phyloP scores from a whole-genome alignment of 192 early-diverging fungal genomes.

The Coemansia biformis region DNA sequence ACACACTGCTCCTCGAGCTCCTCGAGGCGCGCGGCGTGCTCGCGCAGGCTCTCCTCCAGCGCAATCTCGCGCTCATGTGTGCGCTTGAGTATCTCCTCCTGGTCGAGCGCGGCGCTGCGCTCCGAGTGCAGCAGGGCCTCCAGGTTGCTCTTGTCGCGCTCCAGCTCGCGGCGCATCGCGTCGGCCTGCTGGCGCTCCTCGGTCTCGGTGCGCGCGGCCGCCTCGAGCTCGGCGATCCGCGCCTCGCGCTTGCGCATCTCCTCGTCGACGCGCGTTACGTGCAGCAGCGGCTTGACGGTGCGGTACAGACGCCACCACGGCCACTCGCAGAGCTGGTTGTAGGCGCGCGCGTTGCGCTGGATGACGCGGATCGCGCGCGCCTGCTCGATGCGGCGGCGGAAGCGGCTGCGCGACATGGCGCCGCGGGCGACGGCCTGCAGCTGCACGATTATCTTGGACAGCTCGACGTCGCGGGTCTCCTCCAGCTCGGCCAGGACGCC shows the following conservation, averaged over 20 bases:
- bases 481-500: conserved; percentile 93
- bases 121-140: conserved; percentile 70
- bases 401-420: conserved; percentile 67
- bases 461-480: conserved; percentile 78
- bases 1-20: conserved; percentile 62
- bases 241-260: conserved; percentile 72
- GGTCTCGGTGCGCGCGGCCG: conserved; percentile 55
- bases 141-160: conserved; percentile 62
- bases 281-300: conserved; percentile 84
- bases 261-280: conserved; percentile 74
- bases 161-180: conserved; percentile 54
- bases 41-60: conserved; percentile 59
- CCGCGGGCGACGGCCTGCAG: conserved; percentile 88
- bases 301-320: conserved; percentile 94
- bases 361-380: conserved; percentile 87
- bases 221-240: conserved; percentile 65
- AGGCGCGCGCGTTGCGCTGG: conserved; percentile 88
- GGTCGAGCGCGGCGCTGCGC: conserved; percentile 68
- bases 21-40: conserved; percentile 59
- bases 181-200: conserved; percentile 60
- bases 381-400: conserved; percentile 65
- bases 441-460: conserved; percentile 74
- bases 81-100: conserved; percentile 76
- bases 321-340: conserved; percentile 86
- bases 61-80: conserved; percentile 69